phyloP scores from a whole-genome alignment of 2,329 filamentous ascomycete species.

The Neonectria magnoliae region DNA sequence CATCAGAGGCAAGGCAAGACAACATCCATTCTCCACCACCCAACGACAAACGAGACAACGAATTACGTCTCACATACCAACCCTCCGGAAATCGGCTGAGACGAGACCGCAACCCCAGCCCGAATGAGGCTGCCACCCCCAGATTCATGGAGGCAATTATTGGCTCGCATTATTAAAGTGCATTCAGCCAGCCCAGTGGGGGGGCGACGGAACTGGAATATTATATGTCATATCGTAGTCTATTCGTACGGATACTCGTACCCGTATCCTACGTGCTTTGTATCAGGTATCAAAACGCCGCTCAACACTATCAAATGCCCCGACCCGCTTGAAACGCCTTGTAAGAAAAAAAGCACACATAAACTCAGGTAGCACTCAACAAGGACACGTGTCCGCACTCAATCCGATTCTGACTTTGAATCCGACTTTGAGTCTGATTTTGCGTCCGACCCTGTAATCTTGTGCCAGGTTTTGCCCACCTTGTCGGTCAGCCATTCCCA shows the following conservation, averaged over 20 bases:
- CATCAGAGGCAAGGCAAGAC: neutral
- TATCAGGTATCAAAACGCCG: conserved; percentile 16
- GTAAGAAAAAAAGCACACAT: conserved; percentile 7
- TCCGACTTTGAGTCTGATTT: conserved; percentile 11
- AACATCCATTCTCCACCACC: neutral
- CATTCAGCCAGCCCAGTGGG: neutral
- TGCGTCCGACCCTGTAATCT: conserved; percentile 49
- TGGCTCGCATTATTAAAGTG: conserved; percentile 4
- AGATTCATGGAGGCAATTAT: neutral
- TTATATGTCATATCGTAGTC: conserved; percentile 1
- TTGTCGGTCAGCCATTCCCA: conserved; percentile 65
- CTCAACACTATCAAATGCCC: conserved; percentile 9
- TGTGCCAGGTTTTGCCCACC: conserved; percentile 57
- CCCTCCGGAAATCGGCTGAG: neutral
- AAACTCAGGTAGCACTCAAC: neutral
- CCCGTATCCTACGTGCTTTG: neutral
- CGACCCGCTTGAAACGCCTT: conserved; percentile 11
- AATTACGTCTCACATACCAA: conserved; percentile 8
- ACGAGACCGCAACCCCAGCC: neutral
- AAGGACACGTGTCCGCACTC: conserved; percentile 3
- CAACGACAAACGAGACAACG: conserved; percentile 8
- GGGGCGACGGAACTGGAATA: neutral
- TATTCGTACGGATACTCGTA: neutral
- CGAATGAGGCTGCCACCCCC: conserved; percentile 10
- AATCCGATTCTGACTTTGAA: conserved; percentile 2